Conservation (phyloP, 2,329 filamentous ascomycete species). For the Aaosphaeria pasadenensis region DNA sequence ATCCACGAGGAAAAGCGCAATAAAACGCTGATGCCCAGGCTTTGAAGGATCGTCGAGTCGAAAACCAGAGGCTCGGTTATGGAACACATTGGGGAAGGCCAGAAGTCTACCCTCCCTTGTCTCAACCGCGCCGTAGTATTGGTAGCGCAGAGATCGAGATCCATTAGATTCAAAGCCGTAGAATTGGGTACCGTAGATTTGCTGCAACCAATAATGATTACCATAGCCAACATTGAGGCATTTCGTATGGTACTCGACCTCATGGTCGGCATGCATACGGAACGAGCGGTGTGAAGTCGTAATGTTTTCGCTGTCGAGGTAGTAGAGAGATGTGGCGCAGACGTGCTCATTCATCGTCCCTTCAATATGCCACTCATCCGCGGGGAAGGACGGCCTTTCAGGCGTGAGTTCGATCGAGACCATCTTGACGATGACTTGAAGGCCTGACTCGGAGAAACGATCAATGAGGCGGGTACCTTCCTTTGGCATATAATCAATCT, state of each 20-base stretch:
- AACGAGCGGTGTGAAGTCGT: conserved; percentile 36
- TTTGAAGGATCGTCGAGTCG: conserved; percentile 45
- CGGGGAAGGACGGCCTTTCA: conserved; percentile 51
- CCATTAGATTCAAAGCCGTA: background rate
- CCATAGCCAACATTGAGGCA: background rate
- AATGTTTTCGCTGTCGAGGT: conserved; percentile 59
- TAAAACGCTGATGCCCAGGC: conserved; percentile 53
- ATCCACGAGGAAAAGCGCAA: conserved; percentile 58
- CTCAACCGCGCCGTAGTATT: conserved; percentile 39
- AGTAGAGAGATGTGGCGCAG: conserved; percentile 59
- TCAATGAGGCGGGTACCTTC: background rate
- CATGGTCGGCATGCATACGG: background rate
- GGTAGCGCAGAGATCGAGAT: background rate
- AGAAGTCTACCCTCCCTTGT: conserved; percentile 48
- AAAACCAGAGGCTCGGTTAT: conserved; percentile 32
- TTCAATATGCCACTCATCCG: conserved; percentile 52
- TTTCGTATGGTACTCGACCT: background rate
- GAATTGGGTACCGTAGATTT: conserved; percentile 28
- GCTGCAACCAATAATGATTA: background rate
- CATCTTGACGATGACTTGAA: conserved; percentile 63
- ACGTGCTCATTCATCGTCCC: conserved; percentile 58
- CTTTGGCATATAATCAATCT: background rate
- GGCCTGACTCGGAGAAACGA: conserved; percentile 30
- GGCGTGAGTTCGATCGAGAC: conserved; percentile 57
- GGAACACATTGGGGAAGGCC: conserved; percentile 15